Conservation (phyloP, 2,329 filamentous ascomycete genomes). For the Bimuria novae-zelandiae region DNA sequence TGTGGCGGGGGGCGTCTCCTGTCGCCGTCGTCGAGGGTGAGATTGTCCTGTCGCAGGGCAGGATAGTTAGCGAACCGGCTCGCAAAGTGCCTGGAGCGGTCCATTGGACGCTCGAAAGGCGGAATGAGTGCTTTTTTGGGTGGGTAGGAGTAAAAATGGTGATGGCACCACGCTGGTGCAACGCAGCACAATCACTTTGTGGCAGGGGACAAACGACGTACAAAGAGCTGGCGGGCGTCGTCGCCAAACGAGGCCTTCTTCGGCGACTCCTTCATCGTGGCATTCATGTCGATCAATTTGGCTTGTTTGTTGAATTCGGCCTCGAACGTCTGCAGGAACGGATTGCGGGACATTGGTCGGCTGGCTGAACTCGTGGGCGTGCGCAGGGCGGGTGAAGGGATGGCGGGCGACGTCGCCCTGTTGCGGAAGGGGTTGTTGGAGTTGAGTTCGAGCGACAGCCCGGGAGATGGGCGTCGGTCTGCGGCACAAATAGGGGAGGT, state of each 20-base stretch:
- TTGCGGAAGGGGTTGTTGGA: conserved; percentile 84
- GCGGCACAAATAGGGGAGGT: conserved; percentile 33
- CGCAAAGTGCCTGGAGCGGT: conserved; percentile 46
- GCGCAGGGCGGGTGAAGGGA: conserved; percentile 41
- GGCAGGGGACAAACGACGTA: conserved; percentile 57
- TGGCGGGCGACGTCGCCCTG: conserved; percentile 64
- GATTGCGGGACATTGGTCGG: conserved; percentile 73
- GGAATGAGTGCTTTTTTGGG: conserved; percentile 3
- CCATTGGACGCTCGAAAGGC: conserved; percentile 37
- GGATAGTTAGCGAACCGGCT: conserved; percentile 51
- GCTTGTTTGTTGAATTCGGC: conserved; percentile 47
- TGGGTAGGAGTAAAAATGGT: neutral
- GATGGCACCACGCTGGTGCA: conserved; percentile 18
- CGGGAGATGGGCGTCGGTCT: conserved; percentile 56
- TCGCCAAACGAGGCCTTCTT: conserved; percentile 50
- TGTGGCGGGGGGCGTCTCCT: conserved; percentile 43
- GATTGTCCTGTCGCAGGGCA: conserved; percentile 61
- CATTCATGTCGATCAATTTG: conserved; percentile 45
- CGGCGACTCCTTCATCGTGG: conserved; percentile 49
- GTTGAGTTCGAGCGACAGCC: conserved; percentile 66
- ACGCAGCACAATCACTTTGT: conserved; percentile 19
- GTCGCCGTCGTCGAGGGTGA: conserved; percentile 67
- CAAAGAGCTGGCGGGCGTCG: conserved; percentile 74
- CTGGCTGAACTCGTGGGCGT: conserved; percentile 61
- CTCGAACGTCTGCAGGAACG: conserved; percentile 68